phyloP scores from a whole-genome alignment of 768 basidiomycete genomes.

The Lactarius sanguifluus region DNA sequence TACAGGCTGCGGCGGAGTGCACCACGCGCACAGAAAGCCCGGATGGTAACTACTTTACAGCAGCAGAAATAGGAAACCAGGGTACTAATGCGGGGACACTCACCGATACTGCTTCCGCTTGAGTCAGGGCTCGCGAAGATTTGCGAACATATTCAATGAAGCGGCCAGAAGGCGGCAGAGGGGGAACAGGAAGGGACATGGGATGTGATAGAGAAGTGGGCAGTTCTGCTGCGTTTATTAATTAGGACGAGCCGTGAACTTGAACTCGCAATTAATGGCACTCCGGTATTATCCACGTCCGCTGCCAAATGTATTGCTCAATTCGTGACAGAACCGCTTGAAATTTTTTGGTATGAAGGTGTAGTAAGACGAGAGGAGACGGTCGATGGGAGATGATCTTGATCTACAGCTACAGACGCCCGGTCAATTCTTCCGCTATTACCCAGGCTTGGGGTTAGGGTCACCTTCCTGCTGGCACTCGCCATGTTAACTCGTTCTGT shows the following conservation, averaged over 20 bases:
- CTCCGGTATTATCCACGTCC: background rate
- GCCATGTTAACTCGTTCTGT: constrained; percentile 7
- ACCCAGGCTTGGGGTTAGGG: background rate
- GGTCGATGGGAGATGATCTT: background rate
- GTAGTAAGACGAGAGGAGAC: background rate
- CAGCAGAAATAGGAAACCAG: constrained; percentile 3
- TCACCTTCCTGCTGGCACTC: background rate
- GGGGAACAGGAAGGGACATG: constrained; percentile 21
- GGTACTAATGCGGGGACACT: constrained; percentile 32
- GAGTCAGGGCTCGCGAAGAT: constrained; percentile 50
- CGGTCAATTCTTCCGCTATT: background rate
- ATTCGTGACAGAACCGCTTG: background rate
- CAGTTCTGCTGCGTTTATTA: background rate
- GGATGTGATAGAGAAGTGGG: background rate
- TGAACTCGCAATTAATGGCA: background rate
- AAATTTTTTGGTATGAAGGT: background rate
- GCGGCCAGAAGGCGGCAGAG: constrained; percentile 47
- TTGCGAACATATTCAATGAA: constrained; percentile 54
- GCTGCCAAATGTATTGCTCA: background rate
- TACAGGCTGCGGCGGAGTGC: background rate
- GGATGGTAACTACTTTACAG: constrained; percentile 2
- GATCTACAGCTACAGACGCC: no score
- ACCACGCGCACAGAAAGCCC: background rate
- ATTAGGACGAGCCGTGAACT: background rate
- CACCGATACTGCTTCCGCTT: constrained; percentile 53